Base-by-base conservation (phyloP, 2,329 filamentous ascomycete species). In the Fusarium verticillioides region DNA sequence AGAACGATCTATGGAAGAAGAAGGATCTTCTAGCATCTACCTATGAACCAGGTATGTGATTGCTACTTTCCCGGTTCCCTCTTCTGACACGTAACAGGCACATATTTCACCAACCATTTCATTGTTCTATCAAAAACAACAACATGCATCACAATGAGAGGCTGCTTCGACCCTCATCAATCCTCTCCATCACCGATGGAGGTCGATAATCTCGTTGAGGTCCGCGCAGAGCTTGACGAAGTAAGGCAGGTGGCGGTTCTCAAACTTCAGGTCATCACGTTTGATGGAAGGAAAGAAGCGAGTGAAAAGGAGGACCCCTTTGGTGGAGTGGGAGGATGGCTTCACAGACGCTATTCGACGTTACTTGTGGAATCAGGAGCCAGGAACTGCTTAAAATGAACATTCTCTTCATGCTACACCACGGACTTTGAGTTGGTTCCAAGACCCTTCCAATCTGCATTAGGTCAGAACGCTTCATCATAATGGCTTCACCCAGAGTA, bases 281-380 rank as follows among this genome's bases (percentile, higher is more conserved):
- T 77, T 16, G 54, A 77, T 5, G 73, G 75, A 15, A 64, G 56
- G 2, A 32, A 72, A 15, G 43, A 39, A 9, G 70, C 74, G 12
- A 70, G 60, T 32, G 53, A 70, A 7, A 18, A 53, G 21, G 58
- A 68, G 2, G 70, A 74, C 21, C 75, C 73, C 2, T 70, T 75
- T 34, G 68, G 65, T 1, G 73, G 75, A 1, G 18, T 77, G 15
- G 59, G 19, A 9, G 73, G 70, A n/a, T 77, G 73, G 67, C 42
- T 77, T 19, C 75, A 77, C 15, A 53, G 43, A 18, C 46, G 57
- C 10, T 77, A 77, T 60, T 49, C 75, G 2, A 63, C 42, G 10
- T 42, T 77, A 15, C 19, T 77, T 2, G 60, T 75, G 9, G 72
- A 77, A 50, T 63, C 75, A 7, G 75, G 42, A 81, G 65, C 63